Conservation (phyloP, 2,329 filamentous ascomycete species). For the Colletotrichum sidae region DNA sequence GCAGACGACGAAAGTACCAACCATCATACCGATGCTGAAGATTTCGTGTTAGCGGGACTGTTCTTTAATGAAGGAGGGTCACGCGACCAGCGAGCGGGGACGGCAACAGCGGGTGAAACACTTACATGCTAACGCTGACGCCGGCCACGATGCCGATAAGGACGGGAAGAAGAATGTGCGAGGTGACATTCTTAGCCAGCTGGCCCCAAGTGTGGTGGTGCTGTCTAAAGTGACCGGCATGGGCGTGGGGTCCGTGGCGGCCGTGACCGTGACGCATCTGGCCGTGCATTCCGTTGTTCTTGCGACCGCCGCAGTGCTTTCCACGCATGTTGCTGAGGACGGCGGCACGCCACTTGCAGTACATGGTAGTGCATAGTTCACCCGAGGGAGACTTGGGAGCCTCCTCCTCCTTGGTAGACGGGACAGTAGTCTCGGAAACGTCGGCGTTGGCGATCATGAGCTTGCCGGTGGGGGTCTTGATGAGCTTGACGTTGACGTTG, state of each 20-base stretch:
- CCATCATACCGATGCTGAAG: constrained; percentile 70
- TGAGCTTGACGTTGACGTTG: constrained; percentile 68
- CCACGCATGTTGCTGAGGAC: constrained; percentile 49
- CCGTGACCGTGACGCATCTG: constrained; percentile 39
- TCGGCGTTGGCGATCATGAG: constrained; percentile 66
- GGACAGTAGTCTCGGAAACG: constrained; percentile 45
- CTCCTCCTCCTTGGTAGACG: constrained; percentile 40
- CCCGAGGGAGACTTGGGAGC: constrained; percentile 30
- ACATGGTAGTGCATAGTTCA: constrained; percentile 54
- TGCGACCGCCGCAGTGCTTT: constrained; percentile 53
- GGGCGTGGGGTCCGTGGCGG: constrained; percentile 43
- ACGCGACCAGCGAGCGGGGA: background rate
- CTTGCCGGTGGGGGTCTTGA: constrained; percentile 67
- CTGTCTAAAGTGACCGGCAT: constrained; percentile 42
- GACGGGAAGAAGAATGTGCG: constrained; percentile 75
- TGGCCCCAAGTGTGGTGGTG: constrained; percentile 55
- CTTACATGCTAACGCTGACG: constrained; percentile 73
- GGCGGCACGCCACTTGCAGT: constrained; percentile 68
- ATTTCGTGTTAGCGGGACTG: constrained; percentile 43
- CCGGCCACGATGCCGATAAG: constrained; percentile 77
- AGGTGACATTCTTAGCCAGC: constrained; percentile 66
- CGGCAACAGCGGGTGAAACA: constrained; percentile 36
- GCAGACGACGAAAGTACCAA: constrained; percentile 71
- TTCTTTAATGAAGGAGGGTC: background rate
- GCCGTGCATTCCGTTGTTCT: constrained; percentile 38